Base-by-base conservation (phyloP, 169 alveolate genomes). In the Eimeria necatrix region DNA sequence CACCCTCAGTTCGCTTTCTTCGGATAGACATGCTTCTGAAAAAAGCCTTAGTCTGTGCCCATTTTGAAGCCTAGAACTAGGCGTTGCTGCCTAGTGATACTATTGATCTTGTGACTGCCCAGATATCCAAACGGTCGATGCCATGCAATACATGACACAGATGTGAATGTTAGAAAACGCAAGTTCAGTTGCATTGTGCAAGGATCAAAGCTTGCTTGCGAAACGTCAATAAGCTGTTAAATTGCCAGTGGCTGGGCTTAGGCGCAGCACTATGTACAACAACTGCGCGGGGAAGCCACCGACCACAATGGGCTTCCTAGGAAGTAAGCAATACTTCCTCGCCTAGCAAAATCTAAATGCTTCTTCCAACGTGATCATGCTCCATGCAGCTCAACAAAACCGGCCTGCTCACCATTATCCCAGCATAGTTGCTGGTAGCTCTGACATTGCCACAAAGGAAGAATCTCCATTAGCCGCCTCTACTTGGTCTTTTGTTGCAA, bases 361-460 rank as follows among this genome's bases (percentile, higher is more conserved):
- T 41, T 76, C 41, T 18, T 81, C 10, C 51, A 6, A 83, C 53
- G 32, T 18, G 46, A 83, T 10, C 76, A 68, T 73, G 53, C 26
- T 52, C 48, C 74, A 53, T 32, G 76, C 70, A 59, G 74, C 74
- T 32, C 26, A 26, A 73, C 73, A 52, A 56, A 83, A 32, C 53
- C 91, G 52, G 52, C 61, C 0, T 49, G 46, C 46, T 76, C 41
- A 26, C 4, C 56, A 24, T 22, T 52, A 83, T 18, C 91, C 73
- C 91, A 85, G 93, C 93, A 85, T 85, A 4, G 56, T 46, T 59
- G 93, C 76, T 60, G 93, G 93, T 59, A 85, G 93, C 93, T 80
- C 32, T 46, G 93, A 60, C 93, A 85, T 85, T 22, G 93, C 93
- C 81, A 85, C 93, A 20, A 59, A 85, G 3, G 93, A 85, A 78